These are phyloP conservation scores for Eimeria praecox DNA, from an alignment of 169 alveolate species.

Conservation along the genomic window DNA sequence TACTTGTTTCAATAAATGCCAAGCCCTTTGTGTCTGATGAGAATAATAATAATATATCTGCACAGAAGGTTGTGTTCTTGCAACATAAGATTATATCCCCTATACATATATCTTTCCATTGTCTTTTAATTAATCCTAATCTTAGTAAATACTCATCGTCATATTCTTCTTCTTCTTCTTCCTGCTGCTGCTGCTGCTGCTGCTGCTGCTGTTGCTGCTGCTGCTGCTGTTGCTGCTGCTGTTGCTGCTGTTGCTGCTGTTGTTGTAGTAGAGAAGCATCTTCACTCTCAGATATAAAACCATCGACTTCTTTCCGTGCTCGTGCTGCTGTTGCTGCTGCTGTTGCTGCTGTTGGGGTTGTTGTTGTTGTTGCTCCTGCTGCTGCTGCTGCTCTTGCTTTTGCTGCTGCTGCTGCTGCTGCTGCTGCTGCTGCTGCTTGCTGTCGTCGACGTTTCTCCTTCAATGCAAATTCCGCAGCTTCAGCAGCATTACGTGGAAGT, in stretches of 20 bases:
- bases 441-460: neutral
- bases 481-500: constrained; percentile 27
- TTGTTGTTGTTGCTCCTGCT: too few species aligned
- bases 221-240: neutral
- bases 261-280: neutral
- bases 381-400: constrained; percentile 13
- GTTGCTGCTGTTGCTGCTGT: constrained; percentile 7
- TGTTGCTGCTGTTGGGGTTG: neutral
- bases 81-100: constrained; percentile 95
- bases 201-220: constrained; percentile 30
- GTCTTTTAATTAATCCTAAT: neutral
- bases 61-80: constrained; percentile 94
- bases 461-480: neutral
- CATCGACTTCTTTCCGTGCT: neutral
- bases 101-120: constrained; percentile 91
- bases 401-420: constrained; percentile 35
- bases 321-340: constrained; percentile 40
- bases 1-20: constrained; percentile 97
- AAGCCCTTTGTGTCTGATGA: constrained; percentile 93
- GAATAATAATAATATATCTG: constrained; percentile 96
- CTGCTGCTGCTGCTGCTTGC: constrained; percentile 21
- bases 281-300: neutral
- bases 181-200: constrained; percentile 28
- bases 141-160: neutral
- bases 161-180: neutral